Evolutionary conservation across 257 asterid species (phyloP).

Genomic region (Solanum bulbocastanum): DNA sequence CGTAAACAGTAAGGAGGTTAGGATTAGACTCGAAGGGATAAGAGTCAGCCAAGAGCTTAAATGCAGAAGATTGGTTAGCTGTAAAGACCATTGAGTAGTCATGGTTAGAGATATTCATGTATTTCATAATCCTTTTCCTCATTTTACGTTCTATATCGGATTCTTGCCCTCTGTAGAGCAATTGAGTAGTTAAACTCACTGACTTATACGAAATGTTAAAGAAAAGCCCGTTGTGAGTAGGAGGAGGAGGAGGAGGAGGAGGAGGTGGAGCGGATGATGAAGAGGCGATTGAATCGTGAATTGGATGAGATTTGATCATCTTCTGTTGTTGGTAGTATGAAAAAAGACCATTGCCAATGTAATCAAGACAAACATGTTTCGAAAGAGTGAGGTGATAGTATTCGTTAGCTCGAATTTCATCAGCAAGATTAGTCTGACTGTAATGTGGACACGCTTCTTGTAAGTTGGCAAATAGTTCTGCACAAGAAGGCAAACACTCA

Average conservation of each 20-base stretch:
- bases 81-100: conserved; percentile 65
- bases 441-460: conserved; percentile 28
- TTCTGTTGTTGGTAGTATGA: conserved; percentile 43
- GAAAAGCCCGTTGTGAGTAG: conserved; percentile 14
- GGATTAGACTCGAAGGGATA: conserved; percentile 46
- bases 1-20: conserved; percentile 51
- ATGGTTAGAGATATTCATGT: conserved; percentile 57
- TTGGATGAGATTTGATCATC: neutral
- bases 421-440: conserved; percentile 30
- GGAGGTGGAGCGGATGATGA: conserved; percentile 25
- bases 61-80: conserved; percentile 65
- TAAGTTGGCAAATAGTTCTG: conserved; percentile 19
- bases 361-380: conserved; percentile 57
- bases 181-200: conserved; percentile 26
- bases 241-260: neutral
- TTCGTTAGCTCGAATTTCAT: conserved; percentile 47
- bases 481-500: conserved; percentile 52
- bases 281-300: conserved; percentile 19
- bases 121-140: conserved; percentile 37
- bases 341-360: conserved; percentile 71
- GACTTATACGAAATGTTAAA: conserved; percentile 44
- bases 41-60: conserved; percentile 52
- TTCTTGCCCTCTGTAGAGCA: conserved; percentile 34
- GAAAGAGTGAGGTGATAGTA: conserved; percentile 38
- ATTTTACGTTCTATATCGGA: conserved; percentile 33